Evolutionary conservation across 2,329 filamentous ascomycete species (phyloP), one percentile per base, ranked within the genome.

Genomic region (Phoma sp.): DNA sequence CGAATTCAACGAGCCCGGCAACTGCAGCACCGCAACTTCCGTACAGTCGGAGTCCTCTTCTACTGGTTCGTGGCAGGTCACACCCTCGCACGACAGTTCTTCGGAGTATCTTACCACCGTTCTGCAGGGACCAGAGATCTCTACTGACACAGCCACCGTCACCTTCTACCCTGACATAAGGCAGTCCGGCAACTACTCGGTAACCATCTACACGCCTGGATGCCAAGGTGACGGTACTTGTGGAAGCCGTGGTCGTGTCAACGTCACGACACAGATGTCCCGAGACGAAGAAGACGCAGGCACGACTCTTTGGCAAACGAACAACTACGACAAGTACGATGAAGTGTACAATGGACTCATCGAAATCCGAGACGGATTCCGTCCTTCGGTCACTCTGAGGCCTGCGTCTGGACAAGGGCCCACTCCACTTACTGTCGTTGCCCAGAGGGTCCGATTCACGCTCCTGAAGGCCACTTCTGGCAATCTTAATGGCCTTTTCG

Each of bases 291-390:
- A 33, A 21, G 80, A 84, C 5, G 81, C 87, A 53, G 82, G 85
- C 25, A 85, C 82, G 0, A 82, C 84, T 0, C 78, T 97, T 7
- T 96, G 85, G 72, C 95, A 99, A 76, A 96, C 93, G 17, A 99
- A 99, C 77, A 85, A 96, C 72, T 96, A 88, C 74, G 94, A 98
- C 80, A 99, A 99, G 76, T 98, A 96, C 70, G 95, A 99, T 71
- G 88, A 91, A 64, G 87, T 99, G 55, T 96, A 92, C 76, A 89
- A 88, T 62, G 95, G 93, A 41, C 87, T 87, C 62, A 86, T 99
- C 49, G 92, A 98, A 70, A 87, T 88, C 49, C 87, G 84, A 48
- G 88, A 85, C 59, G 84, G 83, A 19, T 97, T 97, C 80, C 87
- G 87, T 37, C 92, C 94, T 13, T 85, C 85, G 4, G 87, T 99